phyloP scores from a whole-genome alignment of 208 protist genomes.

The Porcisia hertigi region DNA sequence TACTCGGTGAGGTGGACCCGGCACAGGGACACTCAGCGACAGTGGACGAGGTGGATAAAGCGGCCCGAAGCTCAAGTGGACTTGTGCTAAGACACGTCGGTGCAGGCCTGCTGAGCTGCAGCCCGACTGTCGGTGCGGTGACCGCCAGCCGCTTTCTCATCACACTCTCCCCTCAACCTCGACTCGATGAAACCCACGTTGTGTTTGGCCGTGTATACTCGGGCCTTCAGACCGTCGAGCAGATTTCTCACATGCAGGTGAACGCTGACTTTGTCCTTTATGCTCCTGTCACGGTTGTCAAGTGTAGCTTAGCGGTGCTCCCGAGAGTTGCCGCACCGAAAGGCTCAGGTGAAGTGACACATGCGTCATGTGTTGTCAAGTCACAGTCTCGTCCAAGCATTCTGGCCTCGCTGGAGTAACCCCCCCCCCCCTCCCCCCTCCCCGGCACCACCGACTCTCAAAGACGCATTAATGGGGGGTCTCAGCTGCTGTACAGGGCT shows the following conservation, averaged over 20 bases:
- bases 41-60: neutral
- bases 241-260: conserved; percentile 39
- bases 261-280: conserved; percentile 36
- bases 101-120: conserved; percentile 54
- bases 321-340: conserved; percentile 1
- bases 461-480: too few species aligned
- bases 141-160: conserved; percentile 39
- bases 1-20: conserved; percentile 26
- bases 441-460: neutral
- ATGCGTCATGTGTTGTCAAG: neutral
- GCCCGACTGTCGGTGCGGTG: conserved; percentile 13
- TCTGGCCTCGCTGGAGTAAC: conserved; percentile 1
- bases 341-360: neutral
- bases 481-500: neutral
- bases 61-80: neutral
- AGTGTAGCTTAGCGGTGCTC: conserved; percentile 26
- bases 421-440: neutral
- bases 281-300: conserved; percentile 35
- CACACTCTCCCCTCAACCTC: conserved; percentile 59
- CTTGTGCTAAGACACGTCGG: conserved; percentile 48
- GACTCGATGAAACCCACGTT: conserved; percentile 44
- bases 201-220: conserved; percentile 67
- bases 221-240: conserved; percentile 46
- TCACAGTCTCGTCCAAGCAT: neutral
- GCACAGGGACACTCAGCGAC: conserved; percentile 4